Percentiles rank a stretch among this genome's conserved stretches.
Evolutionary conservation across 805 yeast genomes (phyloP).

Genomic region (Wickerhamomyces alni): DNA sequence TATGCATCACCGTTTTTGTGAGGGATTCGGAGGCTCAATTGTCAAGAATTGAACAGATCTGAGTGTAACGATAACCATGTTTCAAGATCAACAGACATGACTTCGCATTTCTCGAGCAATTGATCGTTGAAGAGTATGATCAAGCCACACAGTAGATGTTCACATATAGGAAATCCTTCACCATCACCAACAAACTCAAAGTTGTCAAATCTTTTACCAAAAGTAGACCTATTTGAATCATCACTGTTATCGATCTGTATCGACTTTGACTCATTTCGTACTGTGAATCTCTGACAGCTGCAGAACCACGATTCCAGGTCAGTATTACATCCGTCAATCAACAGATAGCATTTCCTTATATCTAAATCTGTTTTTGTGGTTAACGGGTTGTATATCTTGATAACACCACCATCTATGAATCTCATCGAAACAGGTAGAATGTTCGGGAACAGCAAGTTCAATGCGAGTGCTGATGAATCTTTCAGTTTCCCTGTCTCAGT

Average conservation of each 20-base stretch:
- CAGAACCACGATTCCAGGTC: constrained; percentile 17
- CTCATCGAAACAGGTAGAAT: not conserved
- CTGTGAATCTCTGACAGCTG: constrained; percentile 7
- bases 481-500: not conserved
- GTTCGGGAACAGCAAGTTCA: not conserved
- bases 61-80: not conserved
- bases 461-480: not conserved
- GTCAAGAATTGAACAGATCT: too few species aligned
- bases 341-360: not conserved
- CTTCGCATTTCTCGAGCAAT: not conserved
- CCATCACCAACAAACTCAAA: not conserved
- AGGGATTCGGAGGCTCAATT: too few species aligned
- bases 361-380: not conserved
- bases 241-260: not conserved
- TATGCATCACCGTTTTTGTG: too few species aligned
- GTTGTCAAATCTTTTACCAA: not conserved
- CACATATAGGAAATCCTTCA: constrained; percentile 7
- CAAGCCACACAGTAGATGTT: constrained; percentile 6
- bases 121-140: not conserved
- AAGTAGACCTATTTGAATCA: not conserved
- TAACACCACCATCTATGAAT: not conserved
- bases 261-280: not conserved
- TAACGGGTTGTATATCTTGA: too few species aligned
- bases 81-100: not conserved
- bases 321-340: constrained; percentile 3